Evolutionary conservation across 2,329 filamentous ascomycete species (phyloP), one percentile per base, ranked within the genome.

Genomic region (Beauveria scarabaeidicola): DNA sequence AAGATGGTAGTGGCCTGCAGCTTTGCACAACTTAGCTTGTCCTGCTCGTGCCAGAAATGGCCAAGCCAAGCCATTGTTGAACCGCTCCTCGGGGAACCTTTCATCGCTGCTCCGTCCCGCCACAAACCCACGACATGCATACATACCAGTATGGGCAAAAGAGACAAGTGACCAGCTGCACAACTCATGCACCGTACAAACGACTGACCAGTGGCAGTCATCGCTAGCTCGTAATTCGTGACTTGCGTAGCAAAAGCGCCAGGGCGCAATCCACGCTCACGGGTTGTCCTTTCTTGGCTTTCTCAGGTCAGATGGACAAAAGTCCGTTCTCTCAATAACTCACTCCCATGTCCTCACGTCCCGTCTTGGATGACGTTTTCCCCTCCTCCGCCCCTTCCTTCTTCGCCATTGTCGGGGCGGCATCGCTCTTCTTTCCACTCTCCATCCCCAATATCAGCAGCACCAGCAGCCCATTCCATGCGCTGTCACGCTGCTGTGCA

Each of bases 391-490:
- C 46, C 55, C 44, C 58, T 27, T 27, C 38, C 44, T 50, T 23
- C 23, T 50, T 43, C 21, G 15, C 46, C 25, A 13, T 54, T 54
- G 58, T 32, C 43, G 44, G 19, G 38, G n/a, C 5, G 19, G 46
- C 21, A 51, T 15, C 52, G 9, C 23, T 60, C 15, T 43, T 27
- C 47, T 19, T 23, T 15, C 6, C 17, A 10, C 38, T 32, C 7
- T 25, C 23, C 23, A 19, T 4, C 5, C 38, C 21, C 53, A 43
- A 29, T 43, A 51, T 40, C 23, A 43, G 23, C 38, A 50, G 25
- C 36, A n/a, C 53, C 36, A 51, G 53, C 54, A 58, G 54, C 54
- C 51, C 55, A 58, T 47, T 3, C 8, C 46, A 58, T 58, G 55
- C 46, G 55, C 44, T 51, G 55, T 43, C 36, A 50, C 55, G 32